Percentiles rank a stretch among this genome's conserved stretches.
Conservation (phyloP, 164 flowering plant species). For the Vitis cinerea region DNA sequence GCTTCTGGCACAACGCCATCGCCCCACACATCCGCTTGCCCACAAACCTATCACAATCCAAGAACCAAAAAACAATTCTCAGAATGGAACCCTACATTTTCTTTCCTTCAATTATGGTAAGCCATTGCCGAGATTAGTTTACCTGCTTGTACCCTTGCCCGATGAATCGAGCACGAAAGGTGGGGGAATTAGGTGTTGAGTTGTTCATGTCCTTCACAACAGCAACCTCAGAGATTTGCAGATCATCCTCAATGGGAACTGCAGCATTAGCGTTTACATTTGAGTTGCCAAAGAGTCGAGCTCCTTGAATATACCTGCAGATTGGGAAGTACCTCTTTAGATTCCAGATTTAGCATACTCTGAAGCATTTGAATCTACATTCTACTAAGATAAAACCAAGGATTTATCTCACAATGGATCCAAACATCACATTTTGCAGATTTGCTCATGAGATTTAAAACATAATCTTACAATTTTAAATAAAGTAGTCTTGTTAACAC, state of each 20-base stretch:
- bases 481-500: too few species aligned
- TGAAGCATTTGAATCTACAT: not conserved
- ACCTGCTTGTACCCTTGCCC: conserved; percentile 98
- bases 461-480: too few species aligned
- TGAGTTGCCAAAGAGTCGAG: conserved; percentile 48
- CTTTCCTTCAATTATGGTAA: too few species aligned
- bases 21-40: conserved; percentile 86
- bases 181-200: conserved; percentile 22
- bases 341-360: not conserved
- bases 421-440: too few species aligned
- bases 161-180: conserved; percentile 66
- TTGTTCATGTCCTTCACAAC: conserved; percentile 10
- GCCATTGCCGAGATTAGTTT: not conserved
- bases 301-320: conserved; percentile 73
- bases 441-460: too few species aligned
- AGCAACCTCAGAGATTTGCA: conserved; percentile 37
- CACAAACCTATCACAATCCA: conserved; percentile 65
- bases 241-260: conserved; percentile 25
- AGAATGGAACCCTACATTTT: too few species aligned
- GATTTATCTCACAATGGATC: too few species aligned
- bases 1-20: conserved; percentile 92
- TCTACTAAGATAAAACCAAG: too few species aligned
- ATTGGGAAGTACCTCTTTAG: not conserved
- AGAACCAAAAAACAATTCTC: too few species aligned
- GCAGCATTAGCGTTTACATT: conserved; percentile 16